Evolutionary conservation across 371 early-diverging fungal species (phyloP), one percentile per base, ranked within the genome.

Genomic region (Mucor velutinosus): DNA sequence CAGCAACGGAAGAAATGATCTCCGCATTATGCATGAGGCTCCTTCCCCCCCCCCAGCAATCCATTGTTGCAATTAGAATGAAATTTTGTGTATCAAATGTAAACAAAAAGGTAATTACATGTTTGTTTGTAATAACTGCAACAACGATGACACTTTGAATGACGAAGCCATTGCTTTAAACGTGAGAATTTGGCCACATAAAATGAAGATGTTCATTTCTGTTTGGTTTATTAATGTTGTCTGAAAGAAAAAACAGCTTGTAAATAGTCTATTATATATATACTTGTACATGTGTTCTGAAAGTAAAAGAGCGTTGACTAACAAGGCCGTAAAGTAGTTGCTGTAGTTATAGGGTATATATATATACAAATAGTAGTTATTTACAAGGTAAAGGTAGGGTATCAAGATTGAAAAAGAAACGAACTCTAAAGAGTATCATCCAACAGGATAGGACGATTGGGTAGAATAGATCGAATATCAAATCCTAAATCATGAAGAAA

Each of bases 401-500:
- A 66, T 66, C 55, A 21, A 51, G 25, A 65, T 45, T 14, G 14
- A 37, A 43, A 12, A 19, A 43, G 14, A 47, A 7, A 39, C n/a
- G 43, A 5, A 7, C 29, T 11, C 2, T 32, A 39, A 57, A 45
- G 61, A 17, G 62, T 69, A 37, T 68, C 72, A 41, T 68, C 68
- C 33, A 66, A 43, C 32, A 62, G 12, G 33, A 58, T 21, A 32
- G 69, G 59, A 27, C 55, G 56, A 39, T 56, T 45, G 8, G 76
- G 64, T 53, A 76, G 33, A 29, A 77, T 70, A 19, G 62, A 33
- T 11, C 64, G 51, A 11, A 68, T 65, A 65, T 76, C 76, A 63
- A 78, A 76, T 2, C 66, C 69, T 43, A 76, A 65, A 19, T 71
- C 60, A 29, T 59, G 58, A 30, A 83, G 55, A 53, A 83, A 83